Percentiles rank a stretch among this genome's conserved stretches.
phyloP scores from a whole-genome alignment of 176 grass and related monocot genomes.

The Melocanna baccifera region DNA sequence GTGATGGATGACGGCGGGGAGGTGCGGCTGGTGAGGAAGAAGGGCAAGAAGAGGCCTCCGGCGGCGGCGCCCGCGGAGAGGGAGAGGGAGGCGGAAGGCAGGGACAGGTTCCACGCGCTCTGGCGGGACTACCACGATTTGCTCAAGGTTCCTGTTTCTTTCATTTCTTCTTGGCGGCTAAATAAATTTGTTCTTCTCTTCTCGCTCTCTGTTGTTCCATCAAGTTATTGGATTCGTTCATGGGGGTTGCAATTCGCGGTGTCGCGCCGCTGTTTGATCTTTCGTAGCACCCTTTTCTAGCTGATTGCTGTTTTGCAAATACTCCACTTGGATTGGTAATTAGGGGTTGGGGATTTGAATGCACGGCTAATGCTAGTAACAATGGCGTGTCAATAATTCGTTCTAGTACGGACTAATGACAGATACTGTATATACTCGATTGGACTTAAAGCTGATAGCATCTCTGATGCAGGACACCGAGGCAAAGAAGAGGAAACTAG shows the following conservation, averaged over 20 bases:
- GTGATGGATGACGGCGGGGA: conserved; percentile 27
- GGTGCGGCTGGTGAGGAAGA: conserved; percentile 40
- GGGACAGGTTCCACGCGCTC: conserved; percentile 31
- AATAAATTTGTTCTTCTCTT: neutral
- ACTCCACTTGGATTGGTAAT: neutral
- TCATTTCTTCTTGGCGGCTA: neutral
- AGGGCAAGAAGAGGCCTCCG: conserved; percentile 25
- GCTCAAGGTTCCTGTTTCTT: conserved; percentile 31
- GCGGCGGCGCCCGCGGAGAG: neutral
- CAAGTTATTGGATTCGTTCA: neutral
- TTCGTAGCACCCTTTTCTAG: neutral
- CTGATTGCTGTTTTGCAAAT: neutral
- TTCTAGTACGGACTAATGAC: neutral
- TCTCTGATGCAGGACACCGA: conserved; percentile 52
- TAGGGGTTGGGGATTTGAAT: neutral
- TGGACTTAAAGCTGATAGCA: neutral
- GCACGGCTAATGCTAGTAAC: neutral
- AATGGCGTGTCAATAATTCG: neutral
- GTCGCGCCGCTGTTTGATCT: conserved; percentile 4
- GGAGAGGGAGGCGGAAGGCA: neutral
- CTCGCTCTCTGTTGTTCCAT: neutral
- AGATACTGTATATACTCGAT: neutral
- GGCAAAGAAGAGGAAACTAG: conserved; percentile 53
- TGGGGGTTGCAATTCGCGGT: neutral
- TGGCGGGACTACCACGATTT: conserved; percentile 54